Conservation (phyloP, 192 early-diverging fungal species). For the Gamsiella multidivaricata region DNA sequence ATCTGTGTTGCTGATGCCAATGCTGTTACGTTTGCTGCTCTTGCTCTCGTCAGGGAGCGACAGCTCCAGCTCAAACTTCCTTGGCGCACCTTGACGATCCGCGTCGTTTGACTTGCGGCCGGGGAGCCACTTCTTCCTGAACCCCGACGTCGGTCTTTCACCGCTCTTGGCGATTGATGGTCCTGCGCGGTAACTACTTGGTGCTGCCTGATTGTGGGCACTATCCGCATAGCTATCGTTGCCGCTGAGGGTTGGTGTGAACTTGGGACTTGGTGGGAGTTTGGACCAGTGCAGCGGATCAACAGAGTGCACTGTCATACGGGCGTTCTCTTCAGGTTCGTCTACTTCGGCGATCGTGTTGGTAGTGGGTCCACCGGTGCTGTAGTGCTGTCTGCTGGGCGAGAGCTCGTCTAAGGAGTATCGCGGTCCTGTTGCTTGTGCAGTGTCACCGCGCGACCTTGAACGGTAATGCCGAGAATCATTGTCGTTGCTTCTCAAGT, state of each 20-base stretch:
- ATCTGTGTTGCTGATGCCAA: neutral
- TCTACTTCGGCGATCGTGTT: neutral
- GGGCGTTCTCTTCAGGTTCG: neutral
- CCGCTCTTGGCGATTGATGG: neutral
- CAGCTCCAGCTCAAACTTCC: neutral
- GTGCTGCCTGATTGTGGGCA: neutral
- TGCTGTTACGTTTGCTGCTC: conserved; percentile 5
- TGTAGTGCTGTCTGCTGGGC: neutral
- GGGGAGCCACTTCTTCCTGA: conserved; percentile 26
- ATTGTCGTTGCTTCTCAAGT: neutral
- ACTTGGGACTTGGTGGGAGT: neutral
- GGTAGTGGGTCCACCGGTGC: neutral
- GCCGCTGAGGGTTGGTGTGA: neutral
- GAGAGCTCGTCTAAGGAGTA: neutral
- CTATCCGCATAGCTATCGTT: neutral
- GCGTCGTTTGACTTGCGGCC: conserved; percentile 14
- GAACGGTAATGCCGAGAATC: neutral
- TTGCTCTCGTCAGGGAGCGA: conserved; percentile 1
- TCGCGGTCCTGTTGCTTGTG: no score
- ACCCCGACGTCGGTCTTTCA: neutral
- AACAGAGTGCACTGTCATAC: neutral
- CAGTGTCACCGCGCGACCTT: neutral
- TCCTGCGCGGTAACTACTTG: neutral
- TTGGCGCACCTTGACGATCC: conserved; percentile 6
- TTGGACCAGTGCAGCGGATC: conserved; percentile 18